Evolutionary conservation across 2,329 filamentous ascomycete species (phyloP), one percentile per base, ranked within the genome.

Genomic region (Botrytis fabae): DNA sequence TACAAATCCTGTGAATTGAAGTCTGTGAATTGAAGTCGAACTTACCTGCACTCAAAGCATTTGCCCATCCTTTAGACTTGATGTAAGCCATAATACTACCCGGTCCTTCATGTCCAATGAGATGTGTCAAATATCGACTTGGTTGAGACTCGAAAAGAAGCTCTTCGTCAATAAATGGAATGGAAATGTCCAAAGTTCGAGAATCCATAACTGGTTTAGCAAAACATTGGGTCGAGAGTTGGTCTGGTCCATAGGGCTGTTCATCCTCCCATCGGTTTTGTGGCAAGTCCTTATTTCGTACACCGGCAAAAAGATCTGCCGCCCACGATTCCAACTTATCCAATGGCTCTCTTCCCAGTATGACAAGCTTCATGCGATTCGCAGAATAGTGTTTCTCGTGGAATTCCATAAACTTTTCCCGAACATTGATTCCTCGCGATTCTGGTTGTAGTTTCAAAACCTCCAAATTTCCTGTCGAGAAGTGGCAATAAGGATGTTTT

Each of bases 51-150:
- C 88, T 89, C 12, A 93, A 84, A 3, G 87, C 87, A 78, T 91
- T 92, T 22, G 89, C 91, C 89, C 91, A 92, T 7, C 91, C 91
- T 80, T 91, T 92, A 25, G 87, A 87, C 79, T 93, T 93, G 77
- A 93, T 85, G 79, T 92, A 91, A 18, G 91, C 88, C 76, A 93
- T 84, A 75, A 93, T 89, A 81, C 91, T 93, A 32, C 91, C 91
- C 1, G 91, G 91, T 2, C 91, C 91, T 80, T 93, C 91, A 76
- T 93, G 91, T 3, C 91, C 91, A 76, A 93, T 90, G 74, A 93
- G 82, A 80, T 93, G 91, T 77, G 89, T 90, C 75, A 93, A 86
- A 79, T 93, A 93, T 74, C 90, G 87, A 73, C 89, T 88, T 8
- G 91, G 91, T 74, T 92, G 90, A 14, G 88, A 88, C 78, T 91